phyloP scores from a whole-genome alignment of 139 green algal genomes.

The Edaphochlamys debaryana region DNA sequence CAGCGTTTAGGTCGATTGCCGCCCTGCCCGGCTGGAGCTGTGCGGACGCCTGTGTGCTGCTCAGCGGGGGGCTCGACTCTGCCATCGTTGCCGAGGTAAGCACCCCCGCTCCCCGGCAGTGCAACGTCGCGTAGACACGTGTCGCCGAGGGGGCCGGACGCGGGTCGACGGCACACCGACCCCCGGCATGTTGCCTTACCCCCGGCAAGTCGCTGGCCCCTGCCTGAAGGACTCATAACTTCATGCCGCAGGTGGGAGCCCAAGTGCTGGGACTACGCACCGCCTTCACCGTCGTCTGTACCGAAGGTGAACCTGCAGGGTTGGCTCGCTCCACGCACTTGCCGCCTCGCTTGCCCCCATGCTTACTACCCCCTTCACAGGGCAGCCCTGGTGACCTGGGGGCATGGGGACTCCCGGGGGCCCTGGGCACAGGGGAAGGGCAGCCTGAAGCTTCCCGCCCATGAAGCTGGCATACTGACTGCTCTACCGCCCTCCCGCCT shows the following conservation, averaged over 20 bases:
- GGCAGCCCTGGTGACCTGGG: too few relatives aligned
- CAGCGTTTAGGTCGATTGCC: too few relatives aligned
- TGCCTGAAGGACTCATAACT: background rate
- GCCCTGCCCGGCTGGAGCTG: too few relatives aligned
- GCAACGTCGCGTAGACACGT: too few relatives aligned
- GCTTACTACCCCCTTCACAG: too few relatives aligned
- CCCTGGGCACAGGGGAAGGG: background rate
- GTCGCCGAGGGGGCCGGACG: background rate
- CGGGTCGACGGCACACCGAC: background rate
- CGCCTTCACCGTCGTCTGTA: constrained; percentile 29
- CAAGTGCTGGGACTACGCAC: background rate
- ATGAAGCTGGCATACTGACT: too few relatives aligned
- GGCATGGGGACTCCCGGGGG: too few relatives aligned
- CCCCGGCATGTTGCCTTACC: too few relatives aligned
- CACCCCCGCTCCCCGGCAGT: too few relatives aligned
- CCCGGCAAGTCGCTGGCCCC: too few relatives aligned
- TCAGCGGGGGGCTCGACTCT: constrained; percentile 18
- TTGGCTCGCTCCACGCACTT: too few relatives aligned
- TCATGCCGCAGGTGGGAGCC: background rate
- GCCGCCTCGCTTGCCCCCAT: too few relatives aligned
- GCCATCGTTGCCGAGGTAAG: constrained; percentile 30
- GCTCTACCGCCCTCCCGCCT: background rate
- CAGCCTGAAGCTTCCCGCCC: background rate
- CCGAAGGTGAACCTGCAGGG: background rate
- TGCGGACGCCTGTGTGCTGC: constrained; percentile 20